Evolutionary conservation across 257 asterid genomes (phyloP), one percentile per base, ranked within the genome.

Genomic region (Solanum paucissectum): DNA sequence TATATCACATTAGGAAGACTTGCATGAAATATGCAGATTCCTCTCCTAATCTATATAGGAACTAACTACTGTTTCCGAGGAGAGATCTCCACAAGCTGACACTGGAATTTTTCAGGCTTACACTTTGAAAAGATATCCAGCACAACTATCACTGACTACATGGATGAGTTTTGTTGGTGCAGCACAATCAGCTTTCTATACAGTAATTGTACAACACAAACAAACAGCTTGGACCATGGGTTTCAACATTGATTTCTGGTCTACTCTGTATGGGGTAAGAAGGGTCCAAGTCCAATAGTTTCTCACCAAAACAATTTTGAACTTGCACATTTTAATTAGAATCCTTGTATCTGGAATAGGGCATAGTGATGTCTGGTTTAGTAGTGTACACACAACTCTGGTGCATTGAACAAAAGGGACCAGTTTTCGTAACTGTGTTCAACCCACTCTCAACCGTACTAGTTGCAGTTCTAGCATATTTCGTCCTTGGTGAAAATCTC

Each of bases 361-460:
- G 94, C 40, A 87, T 95, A 18, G 95, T 91, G 36, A 88, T 94
- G 71, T 94, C 97, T 5, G 98, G 98, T 73, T 32, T 94, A 25
- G 89, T 92, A 77, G 88, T 86, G 71, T 94, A 85, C 88, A 79
- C 92, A 69, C 94, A 92, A 64, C 92, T 94, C 20, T 94, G 94
- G 95, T 94, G 98, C 95, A 94, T 89, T 33, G 96, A 94, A 87
- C 90, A 87, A 83, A 94, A 91, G 88, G 98, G 98, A 5, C 98
- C 98, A 0, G 96, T 95, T 42, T 95, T 94, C 69, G 96, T 94
- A 79, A 94, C 98, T 5, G 91, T 95, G 92, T 95, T 94, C 37
- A 95, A 94, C 88, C 98, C 98, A 4, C 91, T 95, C 12, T 88
- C 95, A 7, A 89, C 98, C 44, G 29, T 94, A 38, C 52, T 94